phyloP scores from a whole-genome alignment of 805 yeast genomes.

The Starmera pachycereana region DNA sequence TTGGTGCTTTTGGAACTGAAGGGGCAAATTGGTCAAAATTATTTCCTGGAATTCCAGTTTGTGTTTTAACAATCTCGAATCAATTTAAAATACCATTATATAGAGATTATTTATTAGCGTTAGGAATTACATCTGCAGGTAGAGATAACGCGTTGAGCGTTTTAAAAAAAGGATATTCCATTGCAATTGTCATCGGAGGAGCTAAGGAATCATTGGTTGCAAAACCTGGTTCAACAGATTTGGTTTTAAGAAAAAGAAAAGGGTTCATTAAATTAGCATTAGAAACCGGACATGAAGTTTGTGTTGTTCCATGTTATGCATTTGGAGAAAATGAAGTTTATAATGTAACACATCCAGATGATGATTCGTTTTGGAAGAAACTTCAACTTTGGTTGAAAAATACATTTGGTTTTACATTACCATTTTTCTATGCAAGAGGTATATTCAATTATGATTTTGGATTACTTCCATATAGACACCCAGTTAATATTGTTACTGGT shows the following conservation, averaged over 20 bases:
- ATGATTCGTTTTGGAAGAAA: constrained; percentile 35
- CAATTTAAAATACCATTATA: constrained; percentile 81
- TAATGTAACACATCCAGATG: constrained; percentile 35
- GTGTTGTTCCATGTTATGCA: constrained; percentile 78
- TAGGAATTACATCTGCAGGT: constrained; percentile 82
- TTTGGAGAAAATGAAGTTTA: constrained; percentile 81
- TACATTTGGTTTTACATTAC: constrained; percentile 73
- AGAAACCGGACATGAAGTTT: constrained; percentile 56
- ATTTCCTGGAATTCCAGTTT: constrained; percentile 79
- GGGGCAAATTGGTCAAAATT: constrained; percentile 57
- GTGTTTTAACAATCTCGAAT: constrained; percentile 69
- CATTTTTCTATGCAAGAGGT: constrained; percentile 88
- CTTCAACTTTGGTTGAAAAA: constrained; percentile 68
- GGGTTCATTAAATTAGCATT: constrained; percentile 88
- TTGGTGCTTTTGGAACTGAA: constrained; percentile 77
- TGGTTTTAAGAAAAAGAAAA: constrained; percentile 67
- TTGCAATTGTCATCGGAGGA: constrained; percentile 91
- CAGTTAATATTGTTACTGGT: constrained; percentile 69
- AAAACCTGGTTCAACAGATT: constrained; percentile 45
- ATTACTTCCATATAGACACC: constrained; percentile 72
- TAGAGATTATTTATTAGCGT: constrained; percentile 70
- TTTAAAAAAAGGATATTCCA: constrained; percentile 56
- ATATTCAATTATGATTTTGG: constrained; percentile 91
- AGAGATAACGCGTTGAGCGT: constrained; percentile 59
- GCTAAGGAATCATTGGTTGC: constrained; percentile 82